These are phyloP conservation scores for Coelastrella sp. DNA, from an alignment of 139 green algal species.

Conservation along the genomic window DNA sequence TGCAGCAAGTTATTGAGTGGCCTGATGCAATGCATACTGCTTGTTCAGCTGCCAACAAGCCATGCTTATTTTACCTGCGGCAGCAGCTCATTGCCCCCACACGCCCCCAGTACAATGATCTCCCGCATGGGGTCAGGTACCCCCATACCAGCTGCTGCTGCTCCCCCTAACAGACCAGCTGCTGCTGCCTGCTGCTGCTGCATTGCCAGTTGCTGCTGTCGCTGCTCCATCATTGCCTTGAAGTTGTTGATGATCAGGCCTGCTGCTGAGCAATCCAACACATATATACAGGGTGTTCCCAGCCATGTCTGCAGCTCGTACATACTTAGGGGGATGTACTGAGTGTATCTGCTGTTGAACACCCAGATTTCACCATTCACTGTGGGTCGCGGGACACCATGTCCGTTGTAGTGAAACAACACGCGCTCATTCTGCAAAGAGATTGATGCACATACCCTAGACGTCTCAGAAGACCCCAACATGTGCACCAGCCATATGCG, in stretches of 20 bases:
- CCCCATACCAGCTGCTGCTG: conserved; percentile 12
- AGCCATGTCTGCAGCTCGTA: conserved; percentile 97
- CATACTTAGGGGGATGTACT: conserved; percentile 99
- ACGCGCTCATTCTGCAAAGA: conserved; percentile 88
- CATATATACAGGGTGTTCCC: conserved; percentile 94
- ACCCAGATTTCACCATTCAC: conserved; percentile 98
- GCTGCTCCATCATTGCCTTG: conserved; percentile 45
- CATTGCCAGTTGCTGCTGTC: conserved; percentile 44
- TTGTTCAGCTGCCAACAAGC: too few relatives aligned
- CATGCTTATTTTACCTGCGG: conserved; percentile 88
- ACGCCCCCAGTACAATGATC: conserved; percentile 94
- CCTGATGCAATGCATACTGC: too few relatives aligned
- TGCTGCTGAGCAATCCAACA: conserved; percentile 97
- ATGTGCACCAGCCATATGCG: too few relatives aligned
- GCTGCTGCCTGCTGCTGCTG: conserved; percentile 41
- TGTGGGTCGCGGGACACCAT: conserved; percentile 97
- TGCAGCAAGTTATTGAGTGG: too few relatives aligned
- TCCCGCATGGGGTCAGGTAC: conserved; percentile 73
- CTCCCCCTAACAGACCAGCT: background rate
- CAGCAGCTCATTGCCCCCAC: conserved; percentile 88
- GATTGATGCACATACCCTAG: too few relatives aligned
- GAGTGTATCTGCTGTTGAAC: conserved; percentile 87
- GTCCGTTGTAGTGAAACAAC: conserved; percentile 99
- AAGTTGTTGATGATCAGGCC: conserved; percentile 94
- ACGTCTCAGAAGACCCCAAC: too few relatives aligned